Conservation (phyloP, 441 rosid genomes). For the Euphorbia neoarborescens region DNA sequence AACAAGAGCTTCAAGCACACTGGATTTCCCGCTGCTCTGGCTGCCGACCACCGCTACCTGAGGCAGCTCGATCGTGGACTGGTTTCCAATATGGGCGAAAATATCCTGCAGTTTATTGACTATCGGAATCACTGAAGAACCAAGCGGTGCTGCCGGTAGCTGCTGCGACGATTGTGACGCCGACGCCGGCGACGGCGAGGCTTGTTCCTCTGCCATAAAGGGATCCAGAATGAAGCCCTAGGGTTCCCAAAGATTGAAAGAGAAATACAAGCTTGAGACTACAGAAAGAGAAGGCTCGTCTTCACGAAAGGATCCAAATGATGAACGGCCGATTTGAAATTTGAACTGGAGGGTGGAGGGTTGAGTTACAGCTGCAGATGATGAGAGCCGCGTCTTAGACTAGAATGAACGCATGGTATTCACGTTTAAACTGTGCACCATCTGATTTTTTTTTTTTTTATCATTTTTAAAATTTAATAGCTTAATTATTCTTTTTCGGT, state of each 20-base stretch:
- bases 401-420: constrained; percentile 17
- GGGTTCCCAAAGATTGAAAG: constrained; percentile 23
- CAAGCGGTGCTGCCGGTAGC: constrained; percentile 44
- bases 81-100: constrained; percentile 78
- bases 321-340: not conserved
- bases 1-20: constrained; percentile 67
- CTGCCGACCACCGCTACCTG: constrained; percentile 75
- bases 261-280: not conserved
- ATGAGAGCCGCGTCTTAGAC: not conserved
- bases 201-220: constrained; percentile 42
- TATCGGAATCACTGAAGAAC: constrained; percentile 77
- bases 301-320: not conserved
- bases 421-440: constrained; percentile 21
- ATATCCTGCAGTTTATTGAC: constrained; percentile 93
- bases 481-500: not conserved
- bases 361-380: not conserved
- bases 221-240: constrained; percentile 19
- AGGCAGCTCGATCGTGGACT: constrained; percentile 65
- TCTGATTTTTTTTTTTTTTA: not conserved
- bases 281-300: constrained; percentile 1
- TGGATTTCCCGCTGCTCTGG: constrained; percentile 77
- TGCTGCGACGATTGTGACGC: constrained; percentile 21
- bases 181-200: constrained; percentile 24
- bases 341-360: not conserved
- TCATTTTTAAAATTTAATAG: not conserved